Percentiles rank a stretch among this genome's conserved stretches.
Evolutionary conservation across 495 filamentous ascomycete genomes (phyloP).

Genomic region (Daldinia grandis): DNA sequence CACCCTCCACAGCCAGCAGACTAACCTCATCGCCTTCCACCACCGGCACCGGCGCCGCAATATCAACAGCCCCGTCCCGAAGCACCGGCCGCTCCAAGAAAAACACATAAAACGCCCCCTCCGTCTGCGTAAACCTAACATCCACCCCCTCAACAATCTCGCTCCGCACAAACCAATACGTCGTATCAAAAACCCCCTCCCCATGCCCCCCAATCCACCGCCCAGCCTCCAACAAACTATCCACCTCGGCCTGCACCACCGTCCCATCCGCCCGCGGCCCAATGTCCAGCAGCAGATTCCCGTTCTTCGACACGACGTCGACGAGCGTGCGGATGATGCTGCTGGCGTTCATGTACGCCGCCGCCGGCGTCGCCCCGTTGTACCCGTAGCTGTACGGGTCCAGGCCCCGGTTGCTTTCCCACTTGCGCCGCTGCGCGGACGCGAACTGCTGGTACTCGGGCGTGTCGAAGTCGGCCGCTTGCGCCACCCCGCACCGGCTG

Average conservation of each 20-base stretch:
- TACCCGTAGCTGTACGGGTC: constrained; percentile 66
- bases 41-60: constrained; percentile 57
- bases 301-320: constrained; percentile 65
- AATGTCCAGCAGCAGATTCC: constrained; percentile 64
- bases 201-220: constrained; percentile 60
- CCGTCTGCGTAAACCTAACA: constrained; percentile 61
- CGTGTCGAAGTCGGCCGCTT: constrained; percentile 59
- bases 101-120: constrained; percentile 63
- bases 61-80: constrained; percentile 40
- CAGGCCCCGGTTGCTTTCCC: constrained; percentile 65
- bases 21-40: constrained; percentile 55
- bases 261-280: constrained; percentile 63
- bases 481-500: constrained; percentile 59
- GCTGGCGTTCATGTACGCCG: constrained; percentile 62
- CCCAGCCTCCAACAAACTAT: constrained; percentile 57
- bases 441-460: constrained; percentile 60
- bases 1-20: constrained; percentile 55
- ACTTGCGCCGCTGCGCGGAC: constrained; percentile 61
- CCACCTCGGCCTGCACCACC: constrained; percentile 58
- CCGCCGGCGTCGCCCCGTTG: constrained; percentile 63
- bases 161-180: constrained; percentile 64
- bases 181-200: constrained; percentile 65
- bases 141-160: constrained; percentile 49
- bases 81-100: constrained; percentile 52
- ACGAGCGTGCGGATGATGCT: constrained; percentile 56